Base-by-base conservation (phyloP, 352 stramenopile genomes). In the Globisporangium abappressorium region DNA sequence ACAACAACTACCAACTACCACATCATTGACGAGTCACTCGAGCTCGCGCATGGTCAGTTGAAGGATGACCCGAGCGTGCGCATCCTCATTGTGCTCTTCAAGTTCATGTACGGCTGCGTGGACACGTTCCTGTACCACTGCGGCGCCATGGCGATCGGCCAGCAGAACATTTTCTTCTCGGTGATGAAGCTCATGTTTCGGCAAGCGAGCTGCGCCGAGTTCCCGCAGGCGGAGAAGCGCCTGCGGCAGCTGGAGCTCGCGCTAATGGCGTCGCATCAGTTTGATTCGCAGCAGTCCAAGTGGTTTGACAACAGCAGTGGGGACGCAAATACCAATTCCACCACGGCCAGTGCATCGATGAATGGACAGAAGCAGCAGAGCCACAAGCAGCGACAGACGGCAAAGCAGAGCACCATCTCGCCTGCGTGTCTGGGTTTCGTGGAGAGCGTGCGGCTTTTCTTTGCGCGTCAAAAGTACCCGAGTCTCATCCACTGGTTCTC, bases 101-200 rank as follows among this genome's bases (percentile, higher is more conserved):
- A 78, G 71, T 92, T 94, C 56, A 92, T 89, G 85, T 94, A 94
- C 60, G 82, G 87, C 64, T 92, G 85, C 65, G 79, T 92, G 41
- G 85, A 94, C 57, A 65, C 75, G 26, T 90, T 94, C 57, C 69
- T 94, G 7, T 92, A 85, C 59, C 67, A 93, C 56, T 94, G 85
- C 59, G 81, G 87, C 15, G 75, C 79, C 20, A 91, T 94, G 84
- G 85, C 87, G 14, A 93, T 91, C 51, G 87, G 87, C 11, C 75
- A 87, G 15, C 76, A 81, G 6, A 94, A 91, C 71, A 74, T 91
- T 9, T 94, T 94, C 71, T 84, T 90, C 43, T 60, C 76, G 5
- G 73, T 81, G n/a, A 80, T 93, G 66, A 72, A 91, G n/a, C 62
- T 90, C 18, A 74, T 94, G 67, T 94, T 94, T 64, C 80, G 85